Conservation (phyloP, 768 basidiomycete genomes). For the Nidularia sp. region DNA sequence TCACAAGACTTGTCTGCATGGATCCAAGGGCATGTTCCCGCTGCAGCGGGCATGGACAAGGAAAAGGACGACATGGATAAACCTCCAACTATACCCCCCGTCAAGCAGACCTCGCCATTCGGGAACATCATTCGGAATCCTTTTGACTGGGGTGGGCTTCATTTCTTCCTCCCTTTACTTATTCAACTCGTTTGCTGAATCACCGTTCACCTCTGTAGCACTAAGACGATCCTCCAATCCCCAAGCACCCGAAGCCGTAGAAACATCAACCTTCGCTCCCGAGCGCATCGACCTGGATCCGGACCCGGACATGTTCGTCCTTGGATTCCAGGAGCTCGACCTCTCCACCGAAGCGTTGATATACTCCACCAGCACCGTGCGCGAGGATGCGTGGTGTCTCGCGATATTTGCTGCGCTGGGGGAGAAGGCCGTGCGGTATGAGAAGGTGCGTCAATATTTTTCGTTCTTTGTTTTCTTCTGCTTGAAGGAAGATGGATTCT, state of each 20-base stretch:
- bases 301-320: slow-evolving; percentile 63
- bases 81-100: slow-evolving; percentile 16
- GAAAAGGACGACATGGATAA: neutral
- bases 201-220: too few relatives aligned
- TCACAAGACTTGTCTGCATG: slow-evolving; percentile 70
- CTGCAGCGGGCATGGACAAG: neutral
- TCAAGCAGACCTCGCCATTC: slow-evolving; percentile 29
- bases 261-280: neutral
- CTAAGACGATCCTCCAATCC: too few relatives aligned
- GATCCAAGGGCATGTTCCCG: slow-evolving; percentile 33
- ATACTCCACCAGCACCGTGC: slow-evolving; percentile 56
- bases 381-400: slow-evolving; percentile 69
- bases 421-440: slow-evolving; percentile 56
- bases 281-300: slow-evolving; percentile 18
- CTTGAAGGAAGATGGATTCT: neutral
- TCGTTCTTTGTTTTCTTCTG: neutral
- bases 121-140: slow-evolving; percentile 18
- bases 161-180: neutral
- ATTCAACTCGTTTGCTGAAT: neutral
- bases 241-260: neutral
- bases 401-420: slow-evolving; percentile 72
- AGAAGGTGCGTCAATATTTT: slow-evolving; percentile 44
- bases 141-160: slow-evolving; percentile 17
- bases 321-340: slow-evolving; percentile 82
- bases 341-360: slow-evolving; percentile 74